Evolutionary conservation across 2,329 filamentous ascomycete species (phyloP), one percentile per base, ranked within the genome.

Genomic region (Metarhizium anisopliae): DNA sequence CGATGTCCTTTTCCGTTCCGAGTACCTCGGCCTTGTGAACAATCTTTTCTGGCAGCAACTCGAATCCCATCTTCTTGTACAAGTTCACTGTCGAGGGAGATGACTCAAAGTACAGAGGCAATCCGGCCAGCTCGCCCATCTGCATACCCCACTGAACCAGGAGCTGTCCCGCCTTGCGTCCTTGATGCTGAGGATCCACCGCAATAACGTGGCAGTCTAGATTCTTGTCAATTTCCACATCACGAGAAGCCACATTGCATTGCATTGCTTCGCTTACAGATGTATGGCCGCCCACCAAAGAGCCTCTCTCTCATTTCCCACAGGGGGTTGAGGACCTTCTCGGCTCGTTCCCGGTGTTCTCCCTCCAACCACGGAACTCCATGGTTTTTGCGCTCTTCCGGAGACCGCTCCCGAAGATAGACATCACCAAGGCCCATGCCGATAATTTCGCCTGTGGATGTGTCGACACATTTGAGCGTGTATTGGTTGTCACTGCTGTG

Each of bases 61-160:
- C 64, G 60, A 76, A 79, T 8, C 2, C 76, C 60, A 75, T 68
- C 58, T 72, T 77, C 56, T 71, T 66, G 62, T 79, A 80, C 32
- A 79, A 70, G 25, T 25, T 25, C 25, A 25, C 65, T 0, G 72
- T 74, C 4, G 68, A 67, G 4, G 25, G 25, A 25, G 25, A 76
- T 2, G 74, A 73, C 62, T 79, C 76, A 45, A 78, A 69, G 64
- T 78, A 78, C 4, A 77, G 65, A 4, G 75, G 75, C 35, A 78
- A 57, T 14, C 62, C 64, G 56, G 74, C 71, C 49, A 77, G 63
- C 25, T 71, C 25, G 25, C 25, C 25, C 25, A 25, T 61, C 2
- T 69, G 67, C 13, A 2, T 68, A 67, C 14, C 74, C 76, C 6
- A 73, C 25, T 25, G 25, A 25, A 25, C 25, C 25, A 25, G 25